Evolutionary conservation across 2,329 filamentous ascomycete species (phyloP).

Genomic region (Eurotiales sp.): DNA sequence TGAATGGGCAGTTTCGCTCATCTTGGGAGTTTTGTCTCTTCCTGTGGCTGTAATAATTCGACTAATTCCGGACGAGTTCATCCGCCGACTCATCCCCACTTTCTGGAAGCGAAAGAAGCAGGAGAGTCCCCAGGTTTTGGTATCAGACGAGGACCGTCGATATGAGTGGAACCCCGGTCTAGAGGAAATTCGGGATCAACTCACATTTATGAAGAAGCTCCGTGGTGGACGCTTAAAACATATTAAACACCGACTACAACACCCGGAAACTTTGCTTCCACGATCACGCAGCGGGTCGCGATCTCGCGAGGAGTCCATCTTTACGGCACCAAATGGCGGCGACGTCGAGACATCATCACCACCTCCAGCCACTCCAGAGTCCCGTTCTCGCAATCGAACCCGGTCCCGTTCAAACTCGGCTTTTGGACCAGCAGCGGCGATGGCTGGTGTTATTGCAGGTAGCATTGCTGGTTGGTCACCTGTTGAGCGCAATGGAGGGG

Average conservation of each 20-base stretch:
- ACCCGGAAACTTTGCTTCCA: conserved; percentile 48
- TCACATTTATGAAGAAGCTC: conserved; percentile 60
- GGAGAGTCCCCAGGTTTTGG: conserved; percentile 36
- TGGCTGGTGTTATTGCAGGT: conserved; percentile 64
- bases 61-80: conserved; percentile 56
- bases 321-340: conserved; percentile 53
- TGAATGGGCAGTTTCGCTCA: conserved; percentile 67
- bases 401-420: conserved; percentile 58
- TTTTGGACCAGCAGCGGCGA: conserved; percentile 59
- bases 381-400: conserved; percentile 44
- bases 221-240: conserved; percentile 60
- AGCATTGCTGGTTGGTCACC: conserved; percentile 63
- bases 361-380: conserved; percentile 54
- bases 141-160: conserved; percentile 45
- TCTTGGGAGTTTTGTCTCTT: conserved; percentile 65
- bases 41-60: conserved; percentile 61
- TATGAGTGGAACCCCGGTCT: conserved; percentile 59
- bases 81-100: conserved; percentile 41
- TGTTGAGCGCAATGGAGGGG: conserved; percentile 47
- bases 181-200: conserved; percentile 60
- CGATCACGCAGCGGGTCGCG: conserved; percentile 42
- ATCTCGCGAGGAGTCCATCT: conserved; percentile 41
- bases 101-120: conserved; percentile 34
- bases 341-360: conserved; percentile 39
- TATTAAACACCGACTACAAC: conserved; percentile 59